Base-by-base conservation (phyloP, 306 rosid species). In the Trifolium fragiferum region DNA sequence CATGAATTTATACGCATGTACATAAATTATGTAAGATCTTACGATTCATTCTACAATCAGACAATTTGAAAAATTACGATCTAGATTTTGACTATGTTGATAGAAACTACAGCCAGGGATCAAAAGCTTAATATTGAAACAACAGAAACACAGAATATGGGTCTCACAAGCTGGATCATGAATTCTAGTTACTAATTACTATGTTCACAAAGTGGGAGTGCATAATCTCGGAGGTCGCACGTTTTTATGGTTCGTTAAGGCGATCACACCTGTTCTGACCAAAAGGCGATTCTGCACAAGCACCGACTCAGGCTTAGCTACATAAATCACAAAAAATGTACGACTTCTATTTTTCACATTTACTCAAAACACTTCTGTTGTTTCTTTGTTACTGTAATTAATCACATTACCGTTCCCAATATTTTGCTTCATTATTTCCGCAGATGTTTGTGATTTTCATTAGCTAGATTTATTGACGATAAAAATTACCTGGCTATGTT, bases 401-500 rank as follows among this genome's bases (percentile, higher is more conserved):
- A 41, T 40, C 51, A 65, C 3, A 51, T 40, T 60, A 46, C 3
- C 10, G 54, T 51, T 20, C 75, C 35, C 19, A 30, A 37, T n/a
- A 37, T 76, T 59, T 68, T 53, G 18, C 44, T 7, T 4, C 21
- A 66, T n/a, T 49, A 51, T 47, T 40, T 43, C 73, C 49, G 68
- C 7, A 18, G 40, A 12, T 5, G 25, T 35, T 18, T 74, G 51
- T 15, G 23, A 44, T 60, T 72, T 51, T 53, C 65, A 79, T 44
- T 68, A 59, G 55, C 63, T 11, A 69, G 35, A 53, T 50, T 41
- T 53, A 18, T 2, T 55, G 51, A 61, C 35, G 16, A 68, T 27
- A 68, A 83, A 72, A 66, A 41, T 90, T 90, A 95, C 99, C 99
- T 92, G 72, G 97, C 96, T 68, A 94, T 85, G 80, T 89, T 90